A percentile compares a stretch with the other conserved stretches of the same genome.
Evolutionary conservation across 768 basidiomycete species (phyloP).

Genomic region (Bullera alba): DNA sequence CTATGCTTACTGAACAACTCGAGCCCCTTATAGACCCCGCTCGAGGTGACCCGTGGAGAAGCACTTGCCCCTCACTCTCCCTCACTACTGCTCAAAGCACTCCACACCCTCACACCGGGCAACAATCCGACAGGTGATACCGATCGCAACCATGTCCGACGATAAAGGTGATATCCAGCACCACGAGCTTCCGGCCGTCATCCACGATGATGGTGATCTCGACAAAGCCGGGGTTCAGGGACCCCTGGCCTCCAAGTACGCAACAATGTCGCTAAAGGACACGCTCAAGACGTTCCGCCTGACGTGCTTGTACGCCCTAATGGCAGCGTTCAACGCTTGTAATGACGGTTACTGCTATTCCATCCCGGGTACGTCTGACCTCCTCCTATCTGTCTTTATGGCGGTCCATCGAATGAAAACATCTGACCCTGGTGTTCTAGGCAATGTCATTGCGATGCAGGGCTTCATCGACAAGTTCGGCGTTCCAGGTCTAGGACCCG

Average conservation of each 20-base stretch:
- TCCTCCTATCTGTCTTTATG: too few species aligned
- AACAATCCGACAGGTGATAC: too few species aligned
- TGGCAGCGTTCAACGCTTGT: conserved; percentile 2
- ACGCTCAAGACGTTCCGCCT: not conserved
- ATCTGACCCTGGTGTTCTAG: not conserved
- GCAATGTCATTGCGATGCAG: conserved; percentile 1
- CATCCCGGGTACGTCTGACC: not conserved
- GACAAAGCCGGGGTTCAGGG: too few species aligned
- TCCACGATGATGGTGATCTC: not conserved
- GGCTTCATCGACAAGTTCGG: conserved; percentile 7
- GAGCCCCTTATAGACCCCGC: too few species aligned
- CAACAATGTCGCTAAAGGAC: not conserved
- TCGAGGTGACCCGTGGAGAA: too few species aligned
- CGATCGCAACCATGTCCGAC: too few species aligned
- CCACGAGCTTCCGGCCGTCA: not conserved
- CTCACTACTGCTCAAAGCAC: too few species aligned
- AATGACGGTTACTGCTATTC: conserved; percentile 3
- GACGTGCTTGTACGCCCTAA: not conserved
- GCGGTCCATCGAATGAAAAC: too few species aligned
- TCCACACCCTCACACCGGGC: too few species aligned
- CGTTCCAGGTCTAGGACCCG: not conserved
- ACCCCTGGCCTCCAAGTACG: not conserved
- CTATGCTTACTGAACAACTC: too few species aligned
- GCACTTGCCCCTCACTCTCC: too few species aligned
- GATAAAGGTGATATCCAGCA: not conserved